These are phyloP conservation scores for Lolium perenne DNA, from an alignment of 176 grass and related monocot species.

Conservation along the genomic window DNA sequence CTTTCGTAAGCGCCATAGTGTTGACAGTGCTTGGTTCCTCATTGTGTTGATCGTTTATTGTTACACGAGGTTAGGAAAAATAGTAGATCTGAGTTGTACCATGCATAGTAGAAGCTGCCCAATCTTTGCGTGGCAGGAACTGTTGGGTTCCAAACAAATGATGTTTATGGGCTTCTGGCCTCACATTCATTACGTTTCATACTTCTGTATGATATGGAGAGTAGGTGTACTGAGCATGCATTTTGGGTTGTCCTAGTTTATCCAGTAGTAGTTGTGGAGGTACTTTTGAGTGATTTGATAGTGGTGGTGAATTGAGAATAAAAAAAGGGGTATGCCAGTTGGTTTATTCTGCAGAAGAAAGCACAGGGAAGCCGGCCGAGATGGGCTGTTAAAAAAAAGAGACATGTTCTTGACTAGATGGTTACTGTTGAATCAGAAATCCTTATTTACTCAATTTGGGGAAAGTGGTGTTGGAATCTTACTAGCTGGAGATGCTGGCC, in stretches of 20 bases:
- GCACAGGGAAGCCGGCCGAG: background rate
- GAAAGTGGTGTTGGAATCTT: constrained; percentile 38
- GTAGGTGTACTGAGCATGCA: constrained; percentile 27
- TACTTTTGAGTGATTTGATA: constrained; percentile 5
- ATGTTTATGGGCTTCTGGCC: constrained; percentile 24
- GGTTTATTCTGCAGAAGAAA: constrained; percentile 18
- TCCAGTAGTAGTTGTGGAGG: background rate
- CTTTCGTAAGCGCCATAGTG: background rate
- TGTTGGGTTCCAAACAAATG: constrained; percentile 33
- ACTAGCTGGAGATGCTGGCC: constrained; percentile 45
- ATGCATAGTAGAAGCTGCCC: constrained; percentile 23
- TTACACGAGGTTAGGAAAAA: constrained; percentile 34
- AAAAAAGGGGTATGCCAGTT: background rate
- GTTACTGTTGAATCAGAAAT: constrained; percentile 26
- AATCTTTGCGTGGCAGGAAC: background rate
- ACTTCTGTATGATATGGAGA: constrained; percentile 22
- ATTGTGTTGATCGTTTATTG: constrained; percentile 12
- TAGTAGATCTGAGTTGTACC: constrained; percentile 25
- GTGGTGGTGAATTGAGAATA: constrained; percentile 14
- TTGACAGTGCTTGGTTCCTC: background rate
- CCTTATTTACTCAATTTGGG: constrained; percentile 36
- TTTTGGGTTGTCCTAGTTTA: constrained; percentile 26
- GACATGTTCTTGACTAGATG: constrained; percentile 33
- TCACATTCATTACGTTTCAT: constrained; percentile 26
- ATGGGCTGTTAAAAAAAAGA: background rate